These are phyloP conservation scores for Aschersonia sp. DNA, from an alignment of 2,329 filamentous ascomycete species.

Conservation along the genomic window DNA sequence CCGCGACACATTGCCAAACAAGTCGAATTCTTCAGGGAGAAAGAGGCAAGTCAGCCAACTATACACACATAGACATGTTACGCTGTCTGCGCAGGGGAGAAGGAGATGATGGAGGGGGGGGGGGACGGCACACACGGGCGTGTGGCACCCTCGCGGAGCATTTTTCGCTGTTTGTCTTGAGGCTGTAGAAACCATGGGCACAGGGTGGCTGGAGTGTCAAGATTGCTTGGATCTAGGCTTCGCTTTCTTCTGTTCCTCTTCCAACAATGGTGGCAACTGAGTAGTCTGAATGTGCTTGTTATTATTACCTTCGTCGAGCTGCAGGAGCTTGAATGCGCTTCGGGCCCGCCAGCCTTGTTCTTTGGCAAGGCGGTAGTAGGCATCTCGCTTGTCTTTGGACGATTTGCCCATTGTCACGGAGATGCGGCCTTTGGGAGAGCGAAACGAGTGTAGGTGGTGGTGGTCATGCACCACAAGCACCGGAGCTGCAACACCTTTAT, in stretches of 20 bases:
- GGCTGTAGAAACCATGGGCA: too few species aligned
- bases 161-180: too few species aligned
- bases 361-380: constrained; percentile 94
- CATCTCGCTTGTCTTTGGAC: constrained; percentile 96
- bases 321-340: constrained; percentile 92
- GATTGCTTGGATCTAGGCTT: too few species aligned
- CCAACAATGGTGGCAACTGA: too few species aligned
- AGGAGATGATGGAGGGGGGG: not conserved
- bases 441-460: too few species aligned
- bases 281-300: not conserved
- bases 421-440: too few species aligned
- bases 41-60: not conserved
- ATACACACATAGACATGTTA: not conserved
- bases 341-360: constrained; percentile 97
- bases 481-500: too few species aligned
- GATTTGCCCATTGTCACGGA: constrained; percentile 73
- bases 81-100: not conserved
- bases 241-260: too few species aligned
- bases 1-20: constrained; percentile 78
- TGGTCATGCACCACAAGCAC: too few species aligned
- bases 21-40: constrained; percentile 59
- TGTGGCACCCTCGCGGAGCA: not conserved
- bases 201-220: too few species aligned
- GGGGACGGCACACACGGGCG: not conserved
- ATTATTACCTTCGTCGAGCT: constrained; percentile 62